Evolutionary conservation across 2,329 filamentous ascomycete genomes (phyloP).

Genomic region (Balansia obtecta): DNA sequence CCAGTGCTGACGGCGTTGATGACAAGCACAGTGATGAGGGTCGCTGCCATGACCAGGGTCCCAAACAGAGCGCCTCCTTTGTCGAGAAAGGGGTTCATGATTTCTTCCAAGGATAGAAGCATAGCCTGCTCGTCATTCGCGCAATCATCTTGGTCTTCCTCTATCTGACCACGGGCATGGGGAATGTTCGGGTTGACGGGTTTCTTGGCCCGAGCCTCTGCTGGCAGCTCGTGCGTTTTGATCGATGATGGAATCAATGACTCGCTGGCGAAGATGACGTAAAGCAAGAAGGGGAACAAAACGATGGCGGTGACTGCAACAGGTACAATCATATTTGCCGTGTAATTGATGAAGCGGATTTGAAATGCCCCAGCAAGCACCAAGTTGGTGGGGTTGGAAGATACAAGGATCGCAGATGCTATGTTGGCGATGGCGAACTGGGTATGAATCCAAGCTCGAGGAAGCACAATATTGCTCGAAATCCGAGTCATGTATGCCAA

Average conservation of each 20-base stretch:
- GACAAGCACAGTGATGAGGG: slow-evolving; percentile 51
- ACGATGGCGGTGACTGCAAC: slow-evolving; percentile 55
- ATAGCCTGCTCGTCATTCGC: slow-evolving; percentile 39
- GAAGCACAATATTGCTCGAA: slow-evolving; percentile 58
- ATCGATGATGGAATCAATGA: slow-evolving; percentile 53
- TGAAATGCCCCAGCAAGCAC: slow-evolving; percentile 61
- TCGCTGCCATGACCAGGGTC: slow-evolving; percentile 51
- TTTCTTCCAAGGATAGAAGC: slow-evolving; percentile 53
- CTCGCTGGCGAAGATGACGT: slow-evolving; percentile 54
- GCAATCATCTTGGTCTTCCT: slow-evolving; percentile 34
- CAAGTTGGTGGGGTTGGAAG: slow-evolving; percentile 66
- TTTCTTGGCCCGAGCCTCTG: slow-evolving; percentile 38
- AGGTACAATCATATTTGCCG: slow-evolving; percentile 66
- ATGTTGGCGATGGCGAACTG: slow-evolving; percentile 66
- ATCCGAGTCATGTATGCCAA: slow-evolving; percentile 67
- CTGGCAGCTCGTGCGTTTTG: slow-evolving; percentile 53
- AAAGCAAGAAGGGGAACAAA: slow-evolving; percentile 57
- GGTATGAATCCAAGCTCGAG: slow-evolving; percentile 59
- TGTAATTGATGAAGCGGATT: slow-evolving; percentile 62
- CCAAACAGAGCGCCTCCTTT: slow-evolving; percentile 53
- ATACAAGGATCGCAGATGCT: slow-evolving; percentile 62
- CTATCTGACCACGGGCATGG: slow-evolving; percentile 40
- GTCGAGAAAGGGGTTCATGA: slow-evolving; percentile 64
- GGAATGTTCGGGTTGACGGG: slow-evolving; percentile 66
- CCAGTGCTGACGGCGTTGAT: slow-evolving; percentile 48